Conservation (phyloP, 495 filamentous ascomycete species). For the Jackrogersella multiformis region DNA sequence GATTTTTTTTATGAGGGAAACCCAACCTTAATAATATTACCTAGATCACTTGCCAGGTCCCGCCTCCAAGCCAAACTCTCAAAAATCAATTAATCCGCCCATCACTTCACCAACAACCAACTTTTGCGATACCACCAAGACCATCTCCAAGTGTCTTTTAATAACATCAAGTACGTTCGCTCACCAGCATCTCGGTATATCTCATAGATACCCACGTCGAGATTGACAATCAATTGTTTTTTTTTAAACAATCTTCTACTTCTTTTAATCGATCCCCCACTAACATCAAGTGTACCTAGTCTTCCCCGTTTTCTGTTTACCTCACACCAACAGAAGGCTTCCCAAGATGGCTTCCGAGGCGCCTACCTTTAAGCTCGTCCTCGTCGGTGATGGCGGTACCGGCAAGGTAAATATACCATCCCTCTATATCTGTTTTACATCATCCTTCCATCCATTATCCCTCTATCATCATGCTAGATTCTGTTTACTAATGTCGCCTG, state of each 20-base stretch:
- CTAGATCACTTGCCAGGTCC: conserved; percentile 36
- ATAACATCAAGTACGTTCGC: conserved; percentile 36
- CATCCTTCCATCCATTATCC: neutral
- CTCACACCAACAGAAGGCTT: conserved; percentile 45
- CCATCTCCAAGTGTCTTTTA: neutral
- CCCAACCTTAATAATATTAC: conserved; percentile 32
- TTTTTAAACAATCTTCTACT: conserved; percentile 3
- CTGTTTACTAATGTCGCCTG: conserved; percentile 35
- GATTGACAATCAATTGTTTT: conserved; percentile 5
- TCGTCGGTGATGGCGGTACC: conserved; percentile 99
- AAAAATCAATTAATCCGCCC: conserved; percentile 40
- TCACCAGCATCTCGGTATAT: conserved; percentile 4
- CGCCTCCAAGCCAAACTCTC: conserved; percentile 36
- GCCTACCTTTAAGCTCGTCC: conserved; percentile 98
- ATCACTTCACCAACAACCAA: conserved; percentile 27
- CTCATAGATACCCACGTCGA: neutral
- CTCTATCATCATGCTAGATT: conserved; percentile 22
- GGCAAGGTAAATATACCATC: conserved; percentile 79
- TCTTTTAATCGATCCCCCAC: conserved; percentile 34
- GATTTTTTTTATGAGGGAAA: conserved; percentile 39
- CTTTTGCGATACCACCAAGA: conserved; percentile 26
- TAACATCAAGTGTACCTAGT: conserved; percentile 49
- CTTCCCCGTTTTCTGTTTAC: conserved; percentile 51
- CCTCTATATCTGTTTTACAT: conserved; percentile 9
- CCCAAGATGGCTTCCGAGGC: conserved; percentile 67